Base-by-base conservation (phyloP, 805 yeast genomes). In the Saccharomycopsis sp. region DNA sequence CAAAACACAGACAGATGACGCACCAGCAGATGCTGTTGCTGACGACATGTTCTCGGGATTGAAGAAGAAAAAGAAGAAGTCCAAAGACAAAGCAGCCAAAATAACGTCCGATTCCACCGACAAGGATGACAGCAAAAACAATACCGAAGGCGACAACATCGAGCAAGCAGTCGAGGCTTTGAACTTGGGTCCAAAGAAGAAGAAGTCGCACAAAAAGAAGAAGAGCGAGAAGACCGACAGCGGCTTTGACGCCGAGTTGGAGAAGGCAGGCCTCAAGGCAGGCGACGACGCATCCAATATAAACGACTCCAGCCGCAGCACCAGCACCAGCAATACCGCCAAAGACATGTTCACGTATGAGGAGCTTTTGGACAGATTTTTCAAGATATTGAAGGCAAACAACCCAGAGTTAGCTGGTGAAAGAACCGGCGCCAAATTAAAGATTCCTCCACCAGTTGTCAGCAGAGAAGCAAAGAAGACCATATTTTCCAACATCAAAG, bases 351-450 rank as follows among this genome's bases (percentile, higher is more conserved):
- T 87, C 63, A 82, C 91, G 60, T 94, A 94, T 74, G 83, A 83
- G 60, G 80, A 79, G 52, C 81, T 94, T 63, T 80, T 94, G 67
- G 80, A 86, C 56, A 82, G 99, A 71, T 94, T 94, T 71, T 94
- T 91, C 78, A 74, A 76, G 56, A 85, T 92, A 61, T 80, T 94
- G 69, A 90, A 89, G 68, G 85, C 89, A 63, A 92, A 92, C 75
- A 94, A 94, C 77, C 99, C 99, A 62, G 99, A 94, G 73, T 82
- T 94, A 68, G 99, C 98, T 51, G 97, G 97, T 70, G 98, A 92
- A 71, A 85, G 96, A 74, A 79, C 89, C 34, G 92, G 96, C 48
- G 83, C 90, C 56, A 91, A 92, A 75, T 87, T 91, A 76, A 87
- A 92, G 80, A 91, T 94, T 68, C 99, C 99, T 54, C 98, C 98